These are phyloP conservation scores for Citrus inodora DNA, from an alignment of 345 rosid species.

Conservation along the genomic window DNA sequence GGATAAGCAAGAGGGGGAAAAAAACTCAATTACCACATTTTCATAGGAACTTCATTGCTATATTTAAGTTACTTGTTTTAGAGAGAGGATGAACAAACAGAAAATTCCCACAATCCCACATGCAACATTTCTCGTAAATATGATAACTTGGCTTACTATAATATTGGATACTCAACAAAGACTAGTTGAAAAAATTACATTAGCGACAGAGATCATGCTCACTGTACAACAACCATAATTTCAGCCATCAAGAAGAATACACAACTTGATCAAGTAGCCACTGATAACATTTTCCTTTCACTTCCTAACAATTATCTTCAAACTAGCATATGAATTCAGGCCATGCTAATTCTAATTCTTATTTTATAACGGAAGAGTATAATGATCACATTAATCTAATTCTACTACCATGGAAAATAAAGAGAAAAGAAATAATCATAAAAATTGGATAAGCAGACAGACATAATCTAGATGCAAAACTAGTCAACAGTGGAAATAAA, in stretches of 20 bases:
- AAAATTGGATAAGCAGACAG: not conserved
- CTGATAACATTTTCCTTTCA: not conserved
- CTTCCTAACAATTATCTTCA: not conserved
- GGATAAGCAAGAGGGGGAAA: no score
- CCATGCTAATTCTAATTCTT: not conserved
- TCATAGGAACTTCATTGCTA: no score
- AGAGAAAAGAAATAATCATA: not conserved
- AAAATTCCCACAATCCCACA: no score
- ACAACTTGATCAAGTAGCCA: not conserved
- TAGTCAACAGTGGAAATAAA: not conserved
- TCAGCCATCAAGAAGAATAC: not conserved
- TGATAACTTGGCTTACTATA: not conserved
- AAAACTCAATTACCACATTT: no score
- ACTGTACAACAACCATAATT: not conserved
- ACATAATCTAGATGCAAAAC: not conserved
- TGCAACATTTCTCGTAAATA: not conserved
- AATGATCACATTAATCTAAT: not conserved
- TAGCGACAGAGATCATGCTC: not conserved
- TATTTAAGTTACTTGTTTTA: no score
- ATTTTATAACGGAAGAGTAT: not conserved
- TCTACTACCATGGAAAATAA: not conserved
- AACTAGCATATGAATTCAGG: not conserved
- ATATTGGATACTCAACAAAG: not conserved
- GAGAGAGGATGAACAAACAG: no score
- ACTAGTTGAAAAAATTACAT: not conserved